These are phyloP conservation scores for Colletotrichum costaricense DNA, from an alignment of 2,329 filamentous ascomycete species.

Conservation along the genomic window DNA sequence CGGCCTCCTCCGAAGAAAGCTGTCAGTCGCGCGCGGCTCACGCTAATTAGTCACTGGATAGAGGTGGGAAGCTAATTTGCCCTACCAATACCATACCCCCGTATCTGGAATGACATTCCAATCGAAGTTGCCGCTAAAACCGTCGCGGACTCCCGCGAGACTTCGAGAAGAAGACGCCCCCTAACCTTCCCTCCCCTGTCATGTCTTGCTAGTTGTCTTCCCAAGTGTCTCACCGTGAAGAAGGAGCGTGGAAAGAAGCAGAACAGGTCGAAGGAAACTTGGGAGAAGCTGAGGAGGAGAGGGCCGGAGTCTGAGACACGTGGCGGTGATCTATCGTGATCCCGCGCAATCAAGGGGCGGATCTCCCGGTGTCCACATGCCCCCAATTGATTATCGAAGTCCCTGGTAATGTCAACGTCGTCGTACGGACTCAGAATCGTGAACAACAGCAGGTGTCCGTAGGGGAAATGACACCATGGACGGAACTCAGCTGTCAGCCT, in stretches of 20 bases:
- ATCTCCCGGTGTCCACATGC: background rate
- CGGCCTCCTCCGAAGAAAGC: background rate
- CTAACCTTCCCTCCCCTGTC: background rate
- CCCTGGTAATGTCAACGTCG: background rate
- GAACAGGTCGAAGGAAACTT: background rate
- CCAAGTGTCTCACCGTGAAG: background rate
- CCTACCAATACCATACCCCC: background rate
- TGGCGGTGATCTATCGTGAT: background rate
- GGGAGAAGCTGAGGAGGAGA: background rate
- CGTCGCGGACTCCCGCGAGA: background rate
- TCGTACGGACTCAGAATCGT: background rate
- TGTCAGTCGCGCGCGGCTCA: background rate
- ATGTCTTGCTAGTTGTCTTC: background rate
- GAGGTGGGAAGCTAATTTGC: background rate
- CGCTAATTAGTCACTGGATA: background rate
- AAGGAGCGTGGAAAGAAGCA: background rate
- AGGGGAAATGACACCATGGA: background rate
- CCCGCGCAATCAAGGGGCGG: background rate
- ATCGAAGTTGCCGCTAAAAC: background rate
- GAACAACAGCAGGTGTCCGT: background rate
- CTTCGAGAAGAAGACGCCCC: background rate
- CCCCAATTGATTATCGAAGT: background rate
- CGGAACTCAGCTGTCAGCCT: background rate
- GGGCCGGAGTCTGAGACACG: background rate
- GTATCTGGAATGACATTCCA: background rate